A percentile compares a stretch with the other conserved stretches of the same genome.
Evolutionary conservation across 306 rosid species (phyloP).

Genomic region (Lathyrus sativus): DNA sequence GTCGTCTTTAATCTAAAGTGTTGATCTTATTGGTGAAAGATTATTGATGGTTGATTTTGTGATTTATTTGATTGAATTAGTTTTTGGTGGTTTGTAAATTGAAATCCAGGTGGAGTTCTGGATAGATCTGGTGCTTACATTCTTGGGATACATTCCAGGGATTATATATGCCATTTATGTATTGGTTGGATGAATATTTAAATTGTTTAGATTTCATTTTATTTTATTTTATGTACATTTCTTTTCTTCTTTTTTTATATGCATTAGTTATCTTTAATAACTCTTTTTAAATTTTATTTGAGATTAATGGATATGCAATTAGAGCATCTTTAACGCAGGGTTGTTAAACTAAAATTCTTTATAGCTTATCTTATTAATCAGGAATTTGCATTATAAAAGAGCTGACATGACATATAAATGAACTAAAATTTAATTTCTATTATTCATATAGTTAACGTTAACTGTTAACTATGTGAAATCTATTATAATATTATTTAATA

Average conservation of each 20-base stretch:
- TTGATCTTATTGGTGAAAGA: background rate
- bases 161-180: constrained; percentile 69
- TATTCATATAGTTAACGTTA: no score
- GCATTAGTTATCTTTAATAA: background rate
- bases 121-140: constrained; percentile 58
- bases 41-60: background rate
- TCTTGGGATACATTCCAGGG: constrained; percentile 73
- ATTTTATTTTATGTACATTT: background rate
- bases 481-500: no score
- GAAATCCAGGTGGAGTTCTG: constrained; percentile 68
- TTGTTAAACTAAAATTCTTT: no score
- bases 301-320: background rate
- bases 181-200: constrained; percentile 49
- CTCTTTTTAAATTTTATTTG: background rate
- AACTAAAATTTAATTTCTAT: no score
- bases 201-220: background rate
- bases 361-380: no score
- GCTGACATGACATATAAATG: no score
- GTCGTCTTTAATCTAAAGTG: no score
- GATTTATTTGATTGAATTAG: background rate
- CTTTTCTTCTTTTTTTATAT: background rate
- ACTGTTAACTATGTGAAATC: no score
- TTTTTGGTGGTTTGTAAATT: background rate
- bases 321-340: no score
- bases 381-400: no score